A percentile compares a stretch with the other conserved stretches of the same genome.
These are phyloP conservation scores for Austropuccinia psidii DNA, from an alignment of 1,284 basidiomycete genomes.

Conservation along the genomic window DNA sequence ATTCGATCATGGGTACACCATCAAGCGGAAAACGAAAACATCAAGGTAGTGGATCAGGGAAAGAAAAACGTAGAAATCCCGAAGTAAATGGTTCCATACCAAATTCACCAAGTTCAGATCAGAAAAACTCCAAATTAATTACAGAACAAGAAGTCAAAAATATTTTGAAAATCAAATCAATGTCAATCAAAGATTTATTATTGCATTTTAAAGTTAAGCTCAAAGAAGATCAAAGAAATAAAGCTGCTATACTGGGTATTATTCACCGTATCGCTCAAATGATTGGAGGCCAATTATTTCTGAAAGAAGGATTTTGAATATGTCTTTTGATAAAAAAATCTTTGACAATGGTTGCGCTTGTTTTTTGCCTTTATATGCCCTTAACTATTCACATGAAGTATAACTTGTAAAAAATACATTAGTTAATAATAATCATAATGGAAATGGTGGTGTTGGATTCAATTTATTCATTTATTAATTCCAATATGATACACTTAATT, in stretches of 20 bases:
- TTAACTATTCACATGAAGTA: too few relatives aligned
- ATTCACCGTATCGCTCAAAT: not conserved
- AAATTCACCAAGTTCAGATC: not conserved
- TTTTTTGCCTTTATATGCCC: too few relatives aligned
- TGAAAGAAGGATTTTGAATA: conserved; percentile 19
- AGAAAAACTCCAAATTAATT: not conserved
- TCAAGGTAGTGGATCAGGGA: conserved; percentile 1
- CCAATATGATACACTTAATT: too few relatives aligned
- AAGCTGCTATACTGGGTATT: not conserved
- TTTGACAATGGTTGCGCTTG: too few relatives aligned
- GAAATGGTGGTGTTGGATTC: too few relatives aligned
- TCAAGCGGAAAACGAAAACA: conserved; percentile 27
- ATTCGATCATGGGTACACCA: not conserved
- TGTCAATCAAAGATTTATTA: conserved; percentile 27
- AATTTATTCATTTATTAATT: too few relatives aligned
- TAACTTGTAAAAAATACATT: too few relatives aligned
- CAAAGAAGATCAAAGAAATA: conserved; percentile 5
- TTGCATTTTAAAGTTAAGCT: conserved; percentile 24
- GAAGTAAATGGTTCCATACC: not conserved
- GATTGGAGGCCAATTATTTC: not conserved
- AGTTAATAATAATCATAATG: too few relatives aligned
- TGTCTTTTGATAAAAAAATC: too few relatives aligned
- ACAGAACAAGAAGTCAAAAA: conserved; percentile 14
- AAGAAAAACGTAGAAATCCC: conserved; percentile 28
- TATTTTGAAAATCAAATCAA: not conserved